Conservation (phyloP, 2,329 filamentous ascomycete genomes). For the Verticillium dahliae region DNA sequence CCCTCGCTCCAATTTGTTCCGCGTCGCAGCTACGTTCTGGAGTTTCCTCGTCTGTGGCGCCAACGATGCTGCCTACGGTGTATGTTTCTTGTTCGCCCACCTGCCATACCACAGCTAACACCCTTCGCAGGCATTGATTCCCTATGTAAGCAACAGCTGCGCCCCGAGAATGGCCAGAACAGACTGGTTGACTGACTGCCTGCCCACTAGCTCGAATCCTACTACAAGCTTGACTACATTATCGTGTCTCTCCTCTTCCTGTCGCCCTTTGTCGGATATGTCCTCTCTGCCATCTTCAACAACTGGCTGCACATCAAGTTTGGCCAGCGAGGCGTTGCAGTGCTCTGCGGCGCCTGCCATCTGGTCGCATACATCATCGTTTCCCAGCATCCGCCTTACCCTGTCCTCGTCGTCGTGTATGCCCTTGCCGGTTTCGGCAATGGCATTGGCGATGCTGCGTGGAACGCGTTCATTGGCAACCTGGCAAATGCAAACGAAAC, state of each 20-base stretch:
- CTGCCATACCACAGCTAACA: background rate
- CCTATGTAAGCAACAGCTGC: constrained; percentile 31
- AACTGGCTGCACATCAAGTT: constrained; percentile 33
- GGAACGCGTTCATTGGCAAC: constrained; percentile 54
- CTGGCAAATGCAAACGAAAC: constrained; percentile 65
- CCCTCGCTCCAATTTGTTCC: constrained; percentile 39
- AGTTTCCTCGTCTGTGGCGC: constrained; percentile 51
- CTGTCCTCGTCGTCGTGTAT: constrained; percentile 58
- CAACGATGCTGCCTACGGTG: constrained; percentile 53
- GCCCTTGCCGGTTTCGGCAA: constrained; percentile 65
- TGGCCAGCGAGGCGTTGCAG: constrained; percentile 51
- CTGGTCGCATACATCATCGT: constrained; percentile 58
- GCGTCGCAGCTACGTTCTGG: constrained; percentile 48
- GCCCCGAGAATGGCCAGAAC: too few species aligned
- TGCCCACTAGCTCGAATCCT: constrained; percentile 22
- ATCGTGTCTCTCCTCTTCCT: constrained; percentile 61
- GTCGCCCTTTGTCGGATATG: constrained; percentile 59
- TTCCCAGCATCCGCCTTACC: constrained; percentile 60
- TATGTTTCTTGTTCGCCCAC: constrained; percentile 24
- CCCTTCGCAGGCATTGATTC: constrained; percentile 36
- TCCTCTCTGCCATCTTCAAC: constrained; percentile 53
- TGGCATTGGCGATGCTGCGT: constrained; percentile 52
- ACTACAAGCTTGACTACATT: constrained; percentile 56
- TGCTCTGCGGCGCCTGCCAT: constrained; percentile 54
- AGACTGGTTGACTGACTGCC: background rate